These are phyloP conservation scores for Pseudoneurospora amorphoporcata DNA, from an alignment of 495 filamentous ascomycete genomes.

Conservation along the genomic window DNA sequence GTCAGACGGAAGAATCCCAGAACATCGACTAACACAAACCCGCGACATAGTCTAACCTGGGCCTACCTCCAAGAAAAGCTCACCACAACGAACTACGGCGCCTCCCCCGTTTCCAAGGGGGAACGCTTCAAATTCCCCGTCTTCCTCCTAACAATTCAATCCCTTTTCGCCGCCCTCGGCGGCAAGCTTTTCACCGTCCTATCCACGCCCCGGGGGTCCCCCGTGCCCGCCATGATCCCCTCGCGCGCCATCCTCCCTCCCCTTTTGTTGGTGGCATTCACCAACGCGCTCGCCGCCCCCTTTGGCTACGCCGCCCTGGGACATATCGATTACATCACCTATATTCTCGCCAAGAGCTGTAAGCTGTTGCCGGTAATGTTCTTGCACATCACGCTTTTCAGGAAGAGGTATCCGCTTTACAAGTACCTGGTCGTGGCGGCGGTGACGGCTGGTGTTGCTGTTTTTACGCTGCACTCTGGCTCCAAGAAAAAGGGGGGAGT, in stretches of 20 bases:
- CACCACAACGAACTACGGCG: slow-evolving; percentile 83
- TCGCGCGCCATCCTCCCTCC: slow-evolving; percentile 59
- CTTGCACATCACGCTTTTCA: slow-evolving; percentile 86
- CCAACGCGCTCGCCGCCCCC: slow-evolving; percentile 76
- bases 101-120: background rate
- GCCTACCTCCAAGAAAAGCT: slow-evolving; percentile 94
- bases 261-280: slow-evolving; percentile 77
- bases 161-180: slow-evolving; percentile 70
- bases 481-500: slow-evolving; percentile 21
- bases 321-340: slow-evolving; percentile 98
- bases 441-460: slow-evolving; percentile 85
- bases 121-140: slow-evolving; percentile 85
- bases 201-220: slow-evolving; percentile 43
- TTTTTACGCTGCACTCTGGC: slow-evolving; percentile 84
- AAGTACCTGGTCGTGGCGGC: slow-evolving; percentile 89
- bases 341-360: slow-evolving; percentile 95
- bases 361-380: slow-evolving; percentile 97
- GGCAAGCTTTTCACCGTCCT: slow-evolving; percentile 72
- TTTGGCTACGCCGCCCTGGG: slow-evolving; percentile 90
- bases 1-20: background rate
- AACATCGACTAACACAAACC: slow-evolving; percentile 5
- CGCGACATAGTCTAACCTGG: slow-evolving; percentile 69
- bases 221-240: slow-evolving; percentile 63
- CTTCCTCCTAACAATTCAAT: slow-evolving; percentile 94
- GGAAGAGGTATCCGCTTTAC: slow-evolving; percentile 82